Evolutionary conservation across 2,329 filamentous ascomycete species (phyloP).

Genomic region (Trichoderma brevicompactum): DNA sequence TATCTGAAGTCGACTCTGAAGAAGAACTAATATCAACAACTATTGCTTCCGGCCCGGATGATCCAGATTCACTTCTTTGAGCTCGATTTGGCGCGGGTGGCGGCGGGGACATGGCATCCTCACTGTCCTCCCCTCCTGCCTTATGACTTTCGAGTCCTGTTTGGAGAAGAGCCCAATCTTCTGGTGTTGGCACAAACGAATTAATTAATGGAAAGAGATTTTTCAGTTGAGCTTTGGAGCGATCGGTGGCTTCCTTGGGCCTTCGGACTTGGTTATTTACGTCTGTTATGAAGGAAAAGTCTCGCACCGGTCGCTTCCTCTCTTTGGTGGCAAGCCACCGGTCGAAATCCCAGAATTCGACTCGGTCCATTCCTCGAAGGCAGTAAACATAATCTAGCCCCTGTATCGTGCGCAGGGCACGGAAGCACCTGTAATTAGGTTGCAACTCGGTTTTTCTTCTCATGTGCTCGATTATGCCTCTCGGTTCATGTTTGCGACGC

Average conservation of each 20-base stretch:
- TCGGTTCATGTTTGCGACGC: conserved; percentile 46
- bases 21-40: background rate
- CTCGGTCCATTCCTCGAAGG: conserved; percentile 49
- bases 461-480: conserved; percentile 34
- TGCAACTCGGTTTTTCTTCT: conserved; percentile 42
- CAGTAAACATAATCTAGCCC: conserved; percentile 51
- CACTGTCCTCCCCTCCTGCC: background rate
- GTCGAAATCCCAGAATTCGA: conserved; percentile 49
- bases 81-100: background rate
- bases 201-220: conserved; percentile 34
- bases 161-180: conserved; percentile 27
- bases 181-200: conserved; percentile 18
- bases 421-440: conserved; percentile 45
- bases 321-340: conserved; percentile 32
- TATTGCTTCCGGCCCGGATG: background rate
- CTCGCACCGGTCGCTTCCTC: conserved; percentile 34
- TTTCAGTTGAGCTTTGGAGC: conserved; percentile 30
- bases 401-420: conserved; percentile 48
- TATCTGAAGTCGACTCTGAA: background rate
- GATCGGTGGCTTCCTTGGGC: conserved; percentile 29
- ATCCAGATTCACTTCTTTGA: background rate
- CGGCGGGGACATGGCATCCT: background rate
- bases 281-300: conserved; percentile 39
- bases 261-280: conserved; percentile 35
- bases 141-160: background rate